Base-by-base conservation (phyloP, 345 rosid species). In the Arabidopsis arenosa region DNA sequence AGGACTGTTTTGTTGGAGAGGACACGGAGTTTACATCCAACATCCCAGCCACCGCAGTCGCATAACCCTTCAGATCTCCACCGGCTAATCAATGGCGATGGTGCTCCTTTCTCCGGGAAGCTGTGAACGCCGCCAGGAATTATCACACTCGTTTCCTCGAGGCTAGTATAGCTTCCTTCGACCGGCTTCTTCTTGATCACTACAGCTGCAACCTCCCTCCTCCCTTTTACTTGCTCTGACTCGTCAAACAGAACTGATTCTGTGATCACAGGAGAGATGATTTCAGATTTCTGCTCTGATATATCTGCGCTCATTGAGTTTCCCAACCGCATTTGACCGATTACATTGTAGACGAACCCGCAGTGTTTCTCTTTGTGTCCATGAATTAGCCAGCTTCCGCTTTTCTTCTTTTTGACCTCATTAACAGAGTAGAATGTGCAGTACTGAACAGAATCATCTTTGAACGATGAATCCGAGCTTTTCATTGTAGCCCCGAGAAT, bases 41-140 rank as follows among this genome's bases (percentile, higher is more conserved):
- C 83, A 82, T 95, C 99, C 99, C 99, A 95, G 36, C 99, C 99
- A 63, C 99, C 99, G 49, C 97, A 95, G 72, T 95, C 98, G 43
- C 99, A 95, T 51, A 80, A 74, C 55, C 99, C 99, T 73, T 90
- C 87, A 0, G 88, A 70, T 78, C 74, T 89, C 99, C 99, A 95
- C 63, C 97, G 63, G 35, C 86, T 81, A 67, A 92, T 84, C 84
- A 95, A 75, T 28, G 97, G 87, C 30, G 97, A 84, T 54, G 93
- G 97, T 21, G 51, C 81, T 64, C 92, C 97, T 76, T 83, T 77
- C 76, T 76, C 77, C 41, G 97, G 96, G 61, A 86, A 62, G 76
- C 97, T 75, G 73, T 95, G 99, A 36, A 81, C 79, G 6, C 89
- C 99, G 2, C 86, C 84, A 12, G 99, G 97, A 79, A 95, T 86